These are phyloP conservation scores for Saccharomyces pastorianus DNA, from an alignment of 1,139 yeast species.

Conservation along the genomic window DNA sequence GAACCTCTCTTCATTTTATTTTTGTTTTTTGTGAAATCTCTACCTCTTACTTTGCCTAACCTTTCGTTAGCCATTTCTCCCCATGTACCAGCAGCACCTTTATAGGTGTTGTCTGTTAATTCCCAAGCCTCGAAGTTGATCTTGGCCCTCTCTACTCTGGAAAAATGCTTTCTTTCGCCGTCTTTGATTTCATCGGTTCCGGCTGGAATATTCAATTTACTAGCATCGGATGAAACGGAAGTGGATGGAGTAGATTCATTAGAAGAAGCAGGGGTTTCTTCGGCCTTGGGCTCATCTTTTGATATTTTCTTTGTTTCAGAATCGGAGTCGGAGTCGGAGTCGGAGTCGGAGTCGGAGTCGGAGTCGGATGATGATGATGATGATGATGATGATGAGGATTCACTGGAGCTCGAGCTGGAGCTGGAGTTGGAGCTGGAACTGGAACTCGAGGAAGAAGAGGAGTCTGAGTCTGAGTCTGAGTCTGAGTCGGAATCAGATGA, in stretches of 20 bases:
- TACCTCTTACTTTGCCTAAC: conserved; percentile 80
- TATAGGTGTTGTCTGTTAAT: conserved; percentile 82
- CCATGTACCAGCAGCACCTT: conserved; percentile 99
- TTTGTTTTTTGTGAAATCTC: conserved; percentile 92
- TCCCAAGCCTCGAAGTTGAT: conserved; percentile 58
- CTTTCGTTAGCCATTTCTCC: conserved; percentile 90
- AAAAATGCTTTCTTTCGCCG: conserved; percentile 81
- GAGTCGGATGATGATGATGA: not conserved
- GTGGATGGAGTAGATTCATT: conserved; percentile 7
- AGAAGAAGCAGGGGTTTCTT: conserved; percentile 3
- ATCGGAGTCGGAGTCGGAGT: conserved; percentile 16
- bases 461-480: conserved; percentile 14
- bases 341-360: conserved; percentile 12
- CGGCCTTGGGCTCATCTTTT: not conserved
- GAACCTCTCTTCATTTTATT: conserved; percentile 98
- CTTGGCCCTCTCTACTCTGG: conserved; percentile 79
- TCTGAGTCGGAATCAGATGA: conserved; percentile 8
- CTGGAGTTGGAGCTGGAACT: too few relatives aligned
- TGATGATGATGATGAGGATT: not conserved
- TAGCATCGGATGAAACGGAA: conserved; percentile 6
- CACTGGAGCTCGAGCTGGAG: conserved; percentile 15
- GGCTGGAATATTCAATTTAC: conserved; percentile 39
- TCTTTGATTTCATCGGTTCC: conserved; percentile 41
- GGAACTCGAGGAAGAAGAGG: conserved; percentile 11
- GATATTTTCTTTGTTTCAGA: conserved; percentile 5